Base-by-base conservation (phyloP, 768 basidiomycete species). In the Chalciporus chontae region DNA sequence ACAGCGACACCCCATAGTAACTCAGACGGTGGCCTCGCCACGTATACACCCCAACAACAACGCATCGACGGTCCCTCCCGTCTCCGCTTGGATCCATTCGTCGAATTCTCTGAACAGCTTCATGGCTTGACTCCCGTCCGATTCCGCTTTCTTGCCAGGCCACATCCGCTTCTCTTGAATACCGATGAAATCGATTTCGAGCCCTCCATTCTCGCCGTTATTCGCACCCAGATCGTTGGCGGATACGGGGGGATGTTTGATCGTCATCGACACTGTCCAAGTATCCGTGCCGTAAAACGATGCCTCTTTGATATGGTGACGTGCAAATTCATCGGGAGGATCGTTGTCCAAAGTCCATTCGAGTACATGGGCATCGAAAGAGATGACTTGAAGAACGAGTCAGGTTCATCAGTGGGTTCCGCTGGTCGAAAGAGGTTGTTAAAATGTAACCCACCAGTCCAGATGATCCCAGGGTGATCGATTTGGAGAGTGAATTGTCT, bases 231-330 rank as follows among this genome's bases (percentile, higher is more conserved):
- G 7, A 42, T 40, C 4, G 6, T 15, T 27, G 11, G 34, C 7
- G 39, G 32, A 4, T 7, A 49, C 44, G 0, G 60, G 39, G 6
- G 76, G 72, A 11, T 84, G 66, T 62, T 84, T 80, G 47, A 92
- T 67, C 26, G 84, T 79, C 52, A 97, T 73, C 54, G 90, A 79
- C 37, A 96, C 70, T 0, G 77, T 71, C 80, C 90, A 94, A 0
- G 75, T 73, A 49, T 90, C 80, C 9, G 77, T 77, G 1, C 85
- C 87, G 57, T 90, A 91, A 66, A 89, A 91, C 3, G 93, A 92
- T 0, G 81, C 91, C 65, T 94, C 91, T 63, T 93, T 96, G 70
- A 97, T 80, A 58, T 93, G 90, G 61, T 98, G 95, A 8, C 93
- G 78, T 7, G 78, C 79, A 56, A 76, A 72, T 49, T 89, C 87